phyloP scores from a whole-genome alignment of 2,329 filamentous ascomycete species.

The Geosmithia flava region DNA sequence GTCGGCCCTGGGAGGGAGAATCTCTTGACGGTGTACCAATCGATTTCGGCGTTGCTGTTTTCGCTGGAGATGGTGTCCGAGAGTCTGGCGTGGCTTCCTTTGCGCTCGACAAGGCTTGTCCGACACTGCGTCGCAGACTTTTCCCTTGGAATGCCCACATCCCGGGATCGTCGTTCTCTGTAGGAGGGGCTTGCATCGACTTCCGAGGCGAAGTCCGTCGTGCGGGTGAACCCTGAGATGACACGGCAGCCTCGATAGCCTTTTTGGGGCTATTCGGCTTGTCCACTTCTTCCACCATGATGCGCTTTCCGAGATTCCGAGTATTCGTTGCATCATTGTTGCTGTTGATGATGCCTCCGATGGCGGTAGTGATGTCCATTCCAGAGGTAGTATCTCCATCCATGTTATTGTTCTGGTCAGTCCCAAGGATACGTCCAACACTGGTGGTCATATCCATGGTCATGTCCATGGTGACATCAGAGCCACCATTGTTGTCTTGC shows the following conservation, averaged over 20 bases:
- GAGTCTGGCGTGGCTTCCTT: slow-evolving; percentile 14
- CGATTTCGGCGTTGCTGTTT: slow-evolving; percentile 2
- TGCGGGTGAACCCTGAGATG: slow-evolving; percentile 9
- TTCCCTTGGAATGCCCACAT: slow-evolving; percentile 39
- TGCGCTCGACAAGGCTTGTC: slow-evolving; percentile 22
- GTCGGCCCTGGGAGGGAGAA: neutral
- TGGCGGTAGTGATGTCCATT: slow-evolving; percentile 56
- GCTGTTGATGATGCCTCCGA: slow-evolving; percentile 46
- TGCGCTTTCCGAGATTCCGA: slow-evolving; percentile 31
- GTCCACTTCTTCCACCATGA: slow-evolving; percentile 47
- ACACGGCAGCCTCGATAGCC: slow-evolving; percentile 14
- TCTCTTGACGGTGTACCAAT: neutral
- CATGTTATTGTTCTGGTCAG: slow-evolving; percentile 12
- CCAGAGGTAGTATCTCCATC: slow-evolving; percentile 32
- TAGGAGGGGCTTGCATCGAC: slow-evolving; percentile 1
- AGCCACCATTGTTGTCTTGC: slow-evolving; percentile 19
- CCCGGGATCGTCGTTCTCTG: slow-evolving; percentile 37
- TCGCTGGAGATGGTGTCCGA: slow-evolving; percentile 11
- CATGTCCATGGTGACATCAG: slow-evolving; percentile 18
- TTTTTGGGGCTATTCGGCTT: slow-evolving; percentile 31
- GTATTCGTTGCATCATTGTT: slow-evolving; percentile 11
- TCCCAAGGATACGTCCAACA: slow-evolving; percentile 38
- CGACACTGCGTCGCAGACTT: slow-evolving; percentile 33
- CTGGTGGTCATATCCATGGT: slow-evolving; percentile 51
- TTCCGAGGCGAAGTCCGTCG: slow-evolving; percentile 12